These are phyloP conservation scores for Pichia kudriavzevii DNA, from an alignment of 1,139 yeast species.

Conservation along the genomic window DNA sequence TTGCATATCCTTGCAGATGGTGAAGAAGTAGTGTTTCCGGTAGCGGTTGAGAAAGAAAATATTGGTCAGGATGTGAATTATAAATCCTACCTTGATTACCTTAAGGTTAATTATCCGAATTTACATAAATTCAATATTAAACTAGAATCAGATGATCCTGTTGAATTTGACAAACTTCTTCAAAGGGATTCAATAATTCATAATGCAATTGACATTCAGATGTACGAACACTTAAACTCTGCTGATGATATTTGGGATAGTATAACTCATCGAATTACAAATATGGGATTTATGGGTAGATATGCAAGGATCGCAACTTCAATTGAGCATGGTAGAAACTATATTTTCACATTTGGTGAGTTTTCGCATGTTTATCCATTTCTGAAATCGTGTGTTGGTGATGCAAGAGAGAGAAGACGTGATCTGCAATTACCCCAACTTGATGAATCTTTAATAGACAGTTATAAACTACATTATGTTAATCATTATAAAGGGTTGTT, in stretches of 20 bases:
- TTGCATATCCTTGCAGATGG: too few species aligned
- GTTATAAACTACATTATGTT: neutral
- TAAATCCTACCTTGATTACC: constrained; percentile 3
- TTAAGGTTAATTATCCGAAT: constrained; percentile 3
- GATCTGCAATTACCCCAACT: too few species aligned
- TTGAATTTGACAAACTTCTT: neutral
- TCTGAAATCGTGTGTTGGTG: constrained; percentile 6
- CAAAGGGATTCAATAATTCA: constrained; percentile 1
- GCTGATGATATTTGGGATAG: constrained; percentile 12
- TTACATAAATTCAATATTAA: constrained; percentile 1
- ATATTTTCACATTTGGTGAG: constrained; percentile 11
- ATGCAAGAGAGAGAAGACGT: too few species aligned
- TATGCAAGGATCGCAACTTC: constrained; percentile 12
- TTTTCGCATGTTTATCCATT: constrained; percentile 14
- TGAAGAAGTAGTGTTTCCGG: too few species aligned
- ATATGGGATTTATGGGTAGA: constrained; percentile 11
- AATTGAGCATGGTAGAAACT: constrained; percentile 10
- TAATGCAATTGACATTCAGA: constrained; percentile 6
- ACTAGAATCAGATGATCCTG: neutral
- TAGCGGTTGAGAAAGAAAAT: neutral
- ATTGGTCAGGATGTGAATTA: constrained; percentile 1
- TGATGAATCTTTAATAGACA: too few species aligned
- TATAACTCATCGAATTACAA: constrained; percentile 5
- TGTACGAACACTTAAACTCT: constrained; percentile 4
- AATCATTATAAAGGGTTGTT: neutral